Evolutionary conservation across 1,284 basidiomycete genomes (phyloP).

Genomic region (Papiliotrema laurentii): DNA sequence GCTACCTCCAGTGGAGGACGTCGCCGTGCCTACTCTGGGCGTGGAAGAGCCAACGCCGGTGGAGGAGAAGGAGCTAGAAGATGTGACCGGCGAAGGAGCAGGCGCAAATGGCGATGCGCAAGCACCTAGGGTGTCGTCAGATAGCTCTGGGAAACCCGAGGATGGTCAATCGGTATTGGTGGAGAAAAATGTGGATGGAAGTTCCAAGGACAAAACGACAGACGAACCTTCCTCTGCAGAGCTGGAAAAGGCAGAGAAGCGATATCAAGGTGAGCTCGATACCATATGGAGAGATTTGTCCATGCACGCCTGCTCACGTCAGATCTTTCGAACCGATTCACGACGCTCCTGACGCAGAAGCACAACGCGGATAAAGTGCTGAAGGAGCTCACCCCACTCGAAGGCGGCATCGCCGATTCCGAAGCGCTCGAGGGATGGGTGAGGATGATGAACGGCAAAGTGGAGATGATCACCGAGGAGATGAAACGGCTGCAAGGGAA

Average conservation of each 20-base stretch:
- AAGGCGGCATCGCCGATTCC: slow-evolving; percentile 59
- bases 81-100: too few relatives aligned
- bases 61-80: not conserved
- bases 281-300: too few relatives aligned
- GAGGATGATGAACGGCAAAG: slow-evolving; percentile 61
- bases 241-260: slow-evolving; percentile 23
- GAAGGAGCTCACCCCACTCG: slow-evolving; percentile 67
- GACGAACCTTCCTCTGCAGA: not conserved
- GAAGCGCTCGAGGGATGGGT: slow-evolving; percentile 70
- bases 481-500: slow-evolving; percentile 66
- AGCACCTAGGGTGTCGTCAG: too few relatives aligned
- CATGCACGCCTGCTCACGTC: not conserved
- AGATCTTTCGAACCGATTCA: slow-evolving; percentile 36
- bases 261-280: slow-evolving; percentile 26
- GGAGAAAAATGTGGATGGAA: too few relatives aligned
- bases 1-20: slow-evolving; percentile 4
- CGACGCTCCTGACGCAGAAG: slow-evolving; percentile 25
- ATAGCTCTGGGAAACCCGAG: too few relatives aligned
- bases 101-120: too few relatives aligned
- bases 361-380: slow-evolving; percentile 64
- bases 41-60: slow-evolving; percentile 8
- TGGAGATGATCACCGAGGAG: slow-evolving; percentile 61
- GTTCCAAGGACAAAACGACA: too few relatives aligned
- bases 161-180: too few relatives aligned
- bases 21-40: slow-evolving; percentile 1